These are phyloP conservation scores for Myochromella boudieri DNA, from an alignment of 768 basidiomycete species.

Conservation along the genomic window DNA sequence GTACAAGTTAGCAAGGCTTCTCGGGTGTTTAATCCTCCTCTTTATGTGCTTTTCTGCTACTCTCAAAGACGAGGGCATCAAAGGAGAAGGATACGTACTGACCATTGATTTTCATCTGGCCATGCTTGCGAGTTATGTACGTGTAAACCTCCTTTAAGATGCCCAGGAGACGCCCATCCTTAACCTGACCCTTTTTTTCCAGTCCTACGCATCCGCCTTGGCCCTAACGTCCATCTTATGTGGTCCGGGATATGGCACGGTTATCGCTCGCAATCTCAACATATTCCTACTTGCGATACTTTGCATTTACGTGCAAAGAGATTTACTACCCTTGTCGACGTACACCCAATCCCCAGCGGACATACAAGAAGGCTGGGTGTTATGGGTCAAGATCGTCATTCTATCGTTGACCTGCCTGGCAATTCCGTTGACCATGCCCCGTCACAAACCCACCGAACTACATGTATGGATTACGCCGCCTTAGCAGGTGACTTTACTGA, in stretches of 20 bases:
- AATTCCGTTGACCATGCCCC: conserved; percentile 53
- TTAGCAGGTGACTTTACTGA: too few relatives aligned
- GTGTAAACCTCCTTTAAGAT: too few relatives aligned
- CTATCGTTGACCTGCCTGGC: conserved; percentile 42
- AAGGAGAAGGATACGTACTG: too few relatives aligned
- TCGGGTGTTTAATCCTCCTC: conserved; percentile 1
- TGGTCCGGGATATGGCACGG: conserved; percentile 22
- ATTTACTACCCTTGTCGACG: conserved; percentile 58
- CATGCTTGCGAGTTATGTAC: too few relatives aligned
- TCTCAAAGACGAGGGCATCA: too few relatives aligned
- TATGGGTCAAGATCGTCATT: conserved; percentile 50
- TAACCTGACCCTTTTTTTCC: too few relatives aligned
- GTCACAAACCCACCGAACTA: too few relatives aligned
- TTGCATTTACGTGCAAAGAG: conserved; percentile 51
- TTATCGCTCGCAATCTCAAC: conserved; percentile 24
- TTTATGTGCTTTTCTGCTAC: too few relatives aligned
- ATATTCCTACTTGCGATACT: conserved; percentile 29
- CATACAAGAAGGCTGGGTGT: conserved; percentile 36
- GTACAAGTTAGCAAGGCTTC: background rate
- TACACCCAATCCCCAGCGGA: conserved; percentile 45
- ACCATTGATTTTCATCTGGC: too few relatives aligned
- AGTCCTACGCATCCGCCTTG: background rate
- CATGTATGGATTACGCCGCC: too few relatives aligned
- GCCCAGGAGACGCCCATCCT: too few relatives aligned
- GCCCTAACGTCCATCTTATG: background rate